Base-by-base conservation (phyloP, 202 grass and related monocot genomes). In the Panicum virgatum region DNA sequence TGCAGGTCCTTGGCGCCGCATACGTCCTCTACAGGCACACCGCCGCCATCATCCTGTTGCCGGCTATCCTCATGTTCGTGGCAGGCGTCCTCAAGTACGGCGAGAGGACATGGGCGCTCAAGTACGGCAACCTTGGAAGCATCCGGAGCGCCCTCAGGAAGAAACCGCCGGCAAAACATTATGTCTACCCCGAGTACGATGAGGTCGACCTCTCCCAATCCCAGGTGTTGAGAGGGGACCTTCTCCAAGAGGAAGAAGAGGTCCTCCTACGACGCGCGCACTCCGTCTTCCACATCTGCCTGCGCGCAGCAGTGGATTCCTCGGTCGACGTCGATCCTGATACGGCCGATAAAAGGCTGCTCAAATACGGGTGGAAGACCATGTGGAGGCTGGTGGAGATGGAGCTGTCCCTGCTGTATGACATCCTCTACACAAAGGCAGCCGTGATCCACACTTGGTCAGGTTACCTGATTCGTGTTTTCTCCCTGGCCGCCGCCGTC, bases 371-470 rank as follows among this genome's bases (percentile, higher is more conserved):
- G n/a, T n/a, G 42, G 11, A 2, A 20, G 0, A 0, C 68, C 2
- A 80, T 66, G 6, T 93, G 79, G 76, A 22, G 36, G 16, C 2
- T 93, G 44, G 15, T 82, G 0, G 88, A 88, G 69, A 79, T 90
- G 18, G 82, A 90, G 40, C 70, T 93, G 1, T 86, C 84, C 4
- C 19, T 94, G 20, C 40, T 90, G 8, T 93, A 93, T 3, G 88
- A 90, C 10, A 50, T 81, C 3, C 62, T 88, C 0, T 84, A 93
- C 67, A 87, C 91, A 7, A 93, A 93, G 46, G 73, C 88, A 0
- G 20, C 23, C 0, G 73, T 86, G 0, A 14, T 85, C 14, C 74
- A 88, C 62, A 69, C 82, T 3, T 58, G 58, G 26, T 1, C 3
- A 0, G 91, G 88, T 7, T 88, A 77, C 34, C 9, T n/a, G 12